A percentile compares a stretch with the other conserved stretches of the same genome.
These are phyloP conservation scores for Aspergillus sclerotialis DNA, from an alignment of 2,329 filamentous ascomycete genomes.

Conservation along the genomic window DNA sequence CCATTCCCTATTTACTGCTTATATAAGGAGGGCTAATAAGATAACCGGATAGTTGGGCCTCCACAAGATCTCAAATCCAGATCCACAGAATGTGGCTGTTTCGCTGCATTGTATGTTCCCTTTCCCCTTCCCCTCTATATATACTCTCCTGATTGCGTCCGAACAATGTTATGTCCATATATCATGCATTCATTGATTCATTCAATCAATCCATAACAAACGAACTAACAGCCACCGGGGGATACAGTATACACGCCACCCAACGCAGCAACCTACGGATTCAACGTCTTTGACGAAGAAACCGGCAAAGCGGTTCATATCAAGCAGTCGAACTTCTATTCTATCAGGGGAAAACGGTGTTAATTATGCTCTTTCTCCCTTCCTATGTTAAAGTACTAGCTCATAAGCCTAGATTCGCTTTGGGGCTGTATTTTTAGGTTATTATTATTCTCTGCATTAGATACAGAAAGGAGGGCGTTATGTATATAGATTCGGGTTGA, in stretches of 20 bases:
- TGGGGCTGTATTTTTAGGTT: too few relatives aligned
- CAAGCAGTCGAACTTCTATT: constrained; percentile 65
- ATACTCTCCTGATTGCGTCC: background rate
- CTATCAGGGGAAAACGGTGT: constrained; percentile 42
- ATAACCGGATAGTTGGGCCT: constrained; percentile 63
- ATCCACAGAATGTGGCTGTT: constrained; percentile 65
- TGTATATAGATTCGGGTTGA: too few relatives aligned
- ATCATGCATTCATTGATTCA: too few relatives aligned
- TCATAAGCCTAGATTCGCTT: too few relatives aligned
- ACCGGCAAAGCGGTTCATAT: constrained; percentile 70
- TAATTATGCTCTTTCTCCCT: constrained; percentile 4
- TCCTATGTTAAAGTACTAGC: too few relatives aligned
- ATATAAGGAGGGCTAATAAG: too few relatives aligned
- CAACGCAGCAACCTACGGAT: constrained; percentile 76
- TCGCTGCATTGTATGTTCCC: constrained; percentile 63
- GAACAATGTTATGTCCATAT: too few relatives aligned
- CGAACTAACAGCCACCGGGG: too few relatives aligned
- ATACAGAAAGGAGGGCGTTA: too few relatives aligned
- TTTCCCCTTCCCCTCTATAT: background rate
- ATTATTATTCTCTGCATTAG: too few relatives aligned
- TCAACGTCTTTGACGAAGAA: constrained; percentile 69
- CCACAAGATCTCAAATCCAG: constrained; percentile 72
- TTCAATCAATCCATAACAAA: too few relatives aligned
- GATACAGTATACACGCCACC: constrained; percentile 70
- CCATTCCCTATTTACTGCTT: too few relatives aligned